Evolutionary conservation across 2,329 filamentous ascomycete species (phyloP).

Genomic region (Botrytis fabae): DNA sequence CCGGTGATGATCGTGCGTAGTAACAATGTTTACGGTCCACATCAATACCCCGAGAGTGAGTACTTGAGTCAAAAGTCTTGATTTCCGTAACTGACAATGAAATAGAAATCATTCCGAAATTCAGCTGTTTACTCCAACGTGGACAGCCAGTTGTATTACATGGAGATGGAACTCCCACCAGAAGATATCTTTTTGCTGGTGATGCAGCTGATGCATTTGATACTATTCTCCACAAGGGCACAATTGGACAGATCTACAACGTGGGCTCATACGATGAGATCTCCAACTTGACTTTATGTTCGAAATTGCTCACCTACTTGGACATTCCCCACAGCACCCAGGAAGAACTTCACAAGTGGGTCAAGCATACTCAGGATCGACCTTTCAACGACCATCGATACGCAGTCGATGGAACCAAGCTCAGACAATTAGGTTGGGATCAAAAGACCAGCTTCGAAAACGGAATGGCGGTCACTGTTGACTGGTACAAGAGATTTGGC

Average conservation of each 20-base stretch:
- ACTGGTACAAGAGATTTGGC: conserved; percentile 68
- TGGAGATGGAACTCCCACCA: conserved; percentile 71
- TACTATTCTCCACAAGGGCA: conserved; percentile 77
- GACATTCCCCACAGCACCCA: conserved; percentile 52
- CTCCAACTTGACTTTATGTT: conserved; percentile 70
- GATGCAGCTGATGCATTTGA: conserved; percentile 82
- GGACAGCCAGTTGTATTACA: conserved; percentile 69
- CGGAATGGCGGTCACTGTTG: conserved; percentile 63
- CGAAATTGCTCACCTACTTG: conserved; percentile 63
- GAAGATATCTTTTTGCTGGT: conserved; percentile 75
- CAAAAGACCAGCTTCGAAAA: conserved; percentile 65
- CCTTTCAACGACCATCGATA: conserved; percentile 78
- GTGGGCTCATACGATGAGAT: conserved; percentile 77
- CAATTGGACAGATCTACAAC: conserved; percentile 77
- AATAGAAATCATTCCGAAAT: conserved; percentile 80
- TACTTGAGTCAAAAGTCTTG: conserved; percentile 22
- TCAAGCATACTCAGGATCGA: conserved; percentile 74
- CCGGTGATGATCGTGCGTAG: conserved; percentile 77
- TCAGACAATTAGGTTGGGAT: conserved; percentile 66
- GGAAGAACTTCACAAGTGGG: conserved; percentile 60
- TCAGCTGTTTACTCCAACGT: conserved; percentile 69
- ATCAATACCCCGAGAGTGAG: conserved; percentile 82
- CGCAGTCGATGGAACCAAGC: conserved; percentile 68
- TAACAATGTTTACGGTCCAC: conserved; percentile 84
- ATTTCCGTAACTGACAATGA: conserved; percentile 24